Base-by-base conservation (phyloP, 495 filamentous ascomycete genomes). In the Penicillium odoratum region DNA sequence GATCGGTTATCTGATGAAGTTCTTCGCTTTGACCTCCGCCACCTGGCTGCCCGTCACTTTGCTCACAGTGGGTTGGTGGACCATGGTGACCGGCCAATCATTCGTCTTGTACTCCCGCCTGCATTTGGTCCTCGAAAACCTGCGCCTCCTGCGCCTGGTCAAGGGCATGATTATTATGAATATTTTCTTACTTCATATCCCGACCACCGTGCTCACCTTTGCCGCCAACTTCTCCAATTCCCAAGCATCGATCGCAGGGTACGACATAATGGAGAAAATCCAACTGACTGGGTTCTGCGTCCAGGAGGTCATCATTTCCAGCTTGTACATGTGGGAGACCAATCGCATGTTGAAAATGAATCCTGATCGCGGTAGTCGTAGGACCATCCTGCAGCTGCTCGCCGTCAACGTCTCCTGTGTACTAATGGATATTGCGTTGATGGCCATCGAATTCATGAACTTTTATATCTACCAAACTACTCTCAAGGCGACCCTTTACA, bases 41-140 rank as follows among this genome's bases (percentile, higher is more conserved):
- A 65, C 59, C 16, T 69, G 64, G 46, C 54, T 74, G 30, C 65
- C 64, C 4, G 40, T 77, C 5, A 72, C 71, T 29, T 58, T 73
- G 7, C 43, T 77, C 29, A 69, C 70, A 0, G 40, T 74, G 10
- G 76, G 68, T 7, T 77, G 76, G 58, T 78, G 71, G 68, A 53
- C 71, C 13, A 70, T 78, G 64, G 72, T 77, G 5, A 74, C 74
- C 18, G 75, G 72, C 7, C 74, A 76, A 53, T 67, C 74, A 2
- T 66, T 74, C 28, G 71, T 77, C 18, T 61, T 77, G 11, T 77
- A 76, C 53, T 75, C 72, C 2, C 64, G 74, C 13, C 66, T 77
- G n/a, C 74, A 77, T 51, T 48, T 77, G 30, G 65, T 77, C 6
- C 61, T 69, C 11, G 62, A 65, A 31, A 65, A 71, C 26, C 53